These are phyloP conservation scores for Colletotrichum liriopes DNA, from an alignment of 2,329 filamentous ascomycete species.

Conservation along the genomic window DNA sequence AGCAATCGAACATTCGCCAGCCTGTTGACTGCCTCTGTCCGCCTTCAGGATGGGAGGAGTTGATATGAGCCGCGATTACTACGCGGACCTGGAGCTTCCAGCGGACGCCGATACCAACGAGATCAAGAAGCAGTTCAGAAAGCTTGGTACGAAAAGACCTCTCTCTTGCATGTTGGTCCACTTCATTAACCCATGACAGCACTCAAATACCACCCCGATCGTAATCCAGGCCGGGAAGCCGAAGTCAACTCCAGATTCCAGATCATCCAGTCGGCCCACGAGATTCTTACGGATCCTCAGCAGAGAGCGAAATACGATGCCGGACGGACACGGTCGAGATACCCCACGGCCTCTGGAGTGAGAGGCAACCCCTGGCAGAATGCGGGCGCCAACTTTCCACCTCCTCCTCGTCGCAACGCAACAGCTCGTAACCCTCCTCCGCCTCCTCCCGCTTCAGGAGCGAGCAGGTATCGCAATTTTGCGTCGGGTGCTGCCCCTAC, in stretches of 20 bases:
- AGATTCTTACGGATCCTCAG: constrained; percentile 73
- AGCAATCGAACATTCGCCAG: constrained; percentile 3
- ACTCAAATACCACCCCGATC: constrained; percentile 89
- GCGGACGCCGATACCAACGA: constrained; percentile 79
- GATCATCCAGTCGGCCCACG: constrained; percentile 87
- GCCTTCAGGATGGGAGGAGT: constrained; percentile 75
- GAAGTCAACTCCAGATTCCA: constrained; percentile 89
- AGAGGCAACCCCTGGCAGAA: constrained; percentile 72
- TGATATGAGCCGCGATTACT: constrained; percentile 83
- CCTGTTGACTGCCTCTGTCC: constrained; percentile 14
- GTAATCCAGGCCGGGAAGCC: constrained; percentile 86
- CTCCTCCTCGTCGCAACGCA: constrained; percentile 62
- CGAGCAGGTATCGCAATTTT: constrained; percentile 63
- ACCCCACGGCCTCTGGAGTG: constrained; percentile 67
- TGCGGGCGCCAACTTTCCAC: constrained; percentile 64
- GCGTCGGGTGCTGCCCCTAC: constrained; percentile 59
- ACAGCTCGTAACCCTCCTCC: constrained; percentile 47
- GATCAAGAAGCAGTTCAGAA: constrained; percentile 89
- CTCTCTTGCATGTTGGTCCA: constrained; percentile 25
- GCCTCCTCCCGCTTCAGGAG: constrained; percentile 54
- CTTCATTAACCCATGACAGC: constrained; percentile 65
- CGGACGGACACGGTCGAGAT: constrained; percentile 57
- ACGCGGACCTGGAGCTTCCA: constrained; percentile 84
- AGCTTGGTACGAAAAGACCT: constrained; percentile 71
- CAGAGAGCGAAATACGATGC: constrained; percentile 69